A percentile compares a stretch with the other conserved stretches of the same genome.
These are phyloP conservation scores for Cystobasidium sp. DNA, from an alignment of 1,284 basidiomycete genomes.

Conservation along the genomic window DNA sequence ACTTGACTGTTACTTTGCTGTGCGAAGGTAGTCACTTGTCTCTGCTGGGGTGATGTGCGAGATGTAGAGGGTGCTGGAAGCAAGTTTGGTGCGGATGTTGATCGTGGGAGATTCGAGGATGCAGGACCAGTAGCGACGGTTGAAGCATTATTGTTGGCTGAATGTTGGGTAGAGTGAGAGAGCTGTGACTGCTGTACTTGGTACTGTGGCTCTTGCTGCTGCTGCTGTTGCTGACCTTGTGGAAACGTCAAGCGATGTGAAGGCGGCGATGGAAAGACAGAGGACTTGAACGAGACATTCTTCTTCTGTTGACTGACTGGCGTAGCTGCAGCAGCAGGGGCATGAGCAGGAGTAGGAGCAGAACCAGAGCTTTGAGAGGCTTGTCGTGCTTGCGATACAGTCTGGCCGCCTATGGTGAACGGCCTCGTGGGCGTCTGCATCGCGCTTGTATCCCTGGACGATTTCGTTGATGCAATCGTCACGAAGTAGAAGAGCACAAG, in stretches of 20 bases:
- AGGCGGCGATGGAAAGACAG: constrained; percentile 32
- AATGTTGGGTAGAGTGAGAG: neutral
- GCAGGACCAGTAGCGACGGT: neutral
- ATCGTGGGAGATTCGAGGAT: constrained; percentile 17
- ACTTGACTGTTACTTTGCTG: constrained; percentile 5
- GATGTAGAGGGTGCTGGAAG: constrained; percentile 20
- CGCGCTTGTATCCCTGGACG: neutral
- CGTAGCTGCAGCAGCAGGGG: constrained; percentile 10
- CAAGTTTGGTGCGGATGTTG: constrained; percentile 29
- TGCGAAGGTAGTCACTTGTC: constrained; percentile 6
- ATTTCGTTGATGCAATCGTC: neutral
- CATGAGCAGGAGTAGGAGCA: too few species aligned
- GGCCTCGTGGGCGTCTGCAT: constrained; percentile 41
- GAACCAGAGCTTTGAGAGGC: neutral
- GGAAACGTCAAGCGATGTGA: constrained; percentile 5
- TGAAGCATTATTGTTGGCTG: neutral
- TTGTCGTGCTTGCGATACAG: constrained; percentile 19
- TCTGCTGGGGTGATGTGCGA: neutral
- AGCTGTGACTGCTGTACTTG: constrained; percentile 3
- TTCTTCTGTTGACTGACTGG: constrained; percentile 22
- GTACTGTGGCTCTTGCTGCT: constrained; percentile 2
- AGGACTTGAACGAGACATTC: constrained; percentile 31
- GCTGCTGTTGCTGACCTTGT: constrained; percentile 8
- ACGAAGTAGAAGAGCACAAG: neutral
- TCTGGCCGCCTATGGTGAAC: constrained; percentile 36